These are phyloP conservation scores for Apiotrichum porosum DNA, from an alignment of 1,284 basidiomycete species.

Conservation along the genomic window DNA sequence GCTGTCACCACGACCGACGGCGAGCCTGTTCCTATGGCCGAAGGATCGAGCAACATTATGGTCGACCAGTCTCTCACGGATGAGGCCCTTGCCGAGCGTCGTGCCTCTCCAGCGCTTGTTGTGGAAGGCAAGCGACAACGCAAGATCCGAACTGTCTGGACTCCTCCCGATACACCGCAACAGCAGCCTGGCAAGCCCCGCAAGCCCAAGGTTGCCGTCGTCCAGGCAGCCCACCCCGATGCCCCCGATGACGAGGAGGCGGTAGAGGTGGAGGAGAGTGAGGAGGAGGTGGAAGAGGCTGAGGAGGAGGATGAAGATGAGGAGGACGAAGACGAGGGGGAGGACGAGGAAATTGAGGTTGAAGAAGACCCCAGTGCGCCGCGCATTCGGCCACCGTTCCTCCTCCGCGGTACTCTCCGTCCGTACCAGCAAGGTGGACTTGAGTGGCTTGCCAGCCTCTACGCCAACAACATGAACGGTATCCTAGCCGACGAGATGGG, in stretches of 20 bases:
- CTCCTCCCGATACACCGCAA: constrained; percentile 30
- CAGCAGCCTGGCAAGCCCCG: constrained; percentile 17
- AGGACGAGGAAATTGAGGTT: constrained; percentile 44
- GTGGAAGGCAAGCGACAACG: constrained; percentile 40
- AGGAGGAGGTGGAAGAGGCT: constrained; percentile 20
- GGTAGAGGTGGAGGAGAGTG: constrained; percentile 15
- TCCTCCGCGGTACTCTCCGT: constrained; percentile 80
- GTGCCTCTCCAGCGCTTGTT: constrained; percentile 20
- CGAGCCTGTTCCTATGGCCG: not conserved
- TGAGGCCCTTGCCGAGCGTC: constrained; percentile 20
- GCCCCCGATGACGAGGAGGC: constrained; percentile 12
- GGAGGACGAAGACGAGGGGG: constrained; percentile 22
- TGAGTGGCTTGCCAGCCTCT: constrained; percentile 90
- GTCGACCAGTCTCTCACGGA: constrained; percentile 37
- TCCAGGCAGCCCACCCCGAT: constrained; percentile 13
- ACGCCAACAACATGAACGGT: constrained; percentile 82
- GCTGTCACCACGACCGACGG: not conserved
- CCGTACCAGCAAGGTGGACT: constrained; percentile 92
- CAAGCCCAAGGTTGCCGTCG: constrained; percentile 23
- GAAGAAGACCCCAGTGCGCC: constrained; percentile 55
- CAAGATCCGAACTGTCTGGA: constrained; percentile 34
- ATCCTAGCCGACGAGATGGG: constrained; percentile 83
- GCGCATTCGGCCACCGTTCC: constrained; percentile 66
- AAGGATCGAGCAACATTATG: too few relatives aligned
- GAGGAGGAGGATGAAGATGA: constrained; percentile 20